These are phyloP conservation scores for Hypsizygus marmoreus DNA, from an alignment of 768 basidiomycete species.

Conservation along the genomic window DNA sequence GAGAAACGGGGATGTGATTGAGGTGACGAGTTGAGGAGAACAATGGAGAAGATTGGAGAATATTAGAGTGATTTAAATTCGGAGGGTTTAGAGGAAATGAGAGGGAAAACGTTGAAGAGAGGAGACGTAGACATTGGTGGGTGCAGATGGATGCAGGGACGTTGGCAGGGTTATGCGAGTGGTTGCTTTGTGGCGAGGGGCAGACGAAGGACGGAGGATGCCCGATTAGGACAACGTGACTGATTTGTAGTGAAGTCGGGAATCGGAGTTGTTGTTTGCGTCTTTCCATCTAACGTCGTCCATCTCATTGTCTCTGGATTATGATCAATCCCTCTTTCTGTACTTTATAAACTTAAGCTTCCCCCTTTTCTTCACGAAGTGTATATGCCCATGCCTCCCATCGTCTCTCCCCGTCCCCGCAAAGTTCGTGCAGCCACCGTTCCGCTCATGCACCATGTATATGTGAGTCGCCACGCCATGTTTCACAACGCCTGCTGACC, in stretches of 20 bases:
- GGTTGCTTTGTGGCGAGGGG: background rate
- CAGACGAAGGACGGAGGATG: background rate
- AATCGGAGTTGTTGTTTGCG: background rate
- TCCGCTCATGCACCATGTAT: slow-evolving; percentile 8
- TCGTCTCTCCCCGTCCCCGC: slow-evolving; percentile 40
- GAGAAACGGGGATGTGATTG: background rate
- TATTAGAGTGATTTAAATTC: too few species aligned
- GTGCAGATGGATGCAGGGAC: too few species aligned
- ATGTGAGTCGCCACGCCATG: slow-evolving; percentile 1
- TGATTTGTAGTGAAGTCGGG: background rate
- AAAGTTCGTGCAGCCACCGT: slow-evolving; percentile 19
- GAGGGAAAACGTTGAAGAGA: background rate
- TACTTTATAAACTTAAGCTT: slow-evolving; percentile 9
- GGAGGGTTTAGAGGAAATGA: background rate
- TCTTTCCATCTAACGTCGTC: slow-evolving; percentile 1
- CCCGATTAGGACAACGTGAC: background rate
- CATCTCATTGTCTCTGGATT: slow-evolving; percentile 11
- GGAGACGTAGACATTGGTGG: too few species aligned
- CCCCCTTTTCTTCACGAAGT: slow-evolving; percentile 34
- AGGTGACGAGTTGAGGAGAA: slow-evolving; percentile 1
- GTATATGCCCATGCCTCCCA: slow-evolving; percentile 38
- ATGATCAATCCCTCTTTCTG: slow-evolving; percentile 11
- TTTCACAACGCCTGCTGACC: background rate
- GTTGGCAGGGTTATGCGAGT: background rate
- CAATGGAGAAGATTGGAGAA: background rate